Percentiles rank a stretch among this genome's conserved stretches.
These are phyloP conservation scores for Sugiyamaella chiloensis DNA, from an alignment of 805 yeast species.

Conservation along the genomic window DNA sequence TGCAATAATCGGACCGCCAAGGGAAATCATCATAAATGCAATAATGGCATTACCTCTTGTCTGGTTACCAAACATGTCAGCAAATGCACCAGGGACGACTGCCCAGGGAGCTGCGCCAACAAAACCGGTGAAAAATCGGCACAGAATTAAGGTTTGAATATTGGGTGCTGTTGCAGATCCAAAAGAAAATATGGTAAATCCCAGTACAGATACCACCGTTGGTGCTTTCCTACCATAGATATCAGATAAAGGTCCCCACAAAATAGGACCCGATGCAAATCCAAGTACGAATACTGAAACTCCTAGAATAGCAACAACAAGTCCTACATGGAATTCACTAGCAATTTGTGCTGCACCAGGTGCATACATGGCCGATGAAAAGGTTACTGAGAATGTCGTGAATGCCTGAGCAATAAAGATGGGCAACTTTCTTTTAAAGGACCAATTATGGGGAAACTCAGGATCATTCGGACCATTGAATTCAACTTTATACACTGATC, in stretches of 20 bases:
- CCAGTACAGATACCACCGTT: constrained; percentile 49
- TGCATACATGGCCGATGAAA: constrained; percentile 72
- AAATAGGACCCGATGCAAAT: constrained; percentile 79
- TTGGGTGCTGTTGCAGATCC: constrained; percentile 71
- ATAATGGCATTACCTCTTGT: constrained; percentile 69
- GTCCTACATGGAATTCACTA: constrained; percentile 52
- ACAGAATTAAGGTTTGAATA: constrained; percentile 66
- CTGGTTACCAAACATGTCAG: constrained; percentile 64
- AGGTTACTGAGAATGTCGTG: constrained; percentile 50
- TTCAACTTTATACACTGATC: constrained; percentile 53
- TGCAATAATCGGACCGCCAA: constrained; percentile 67
- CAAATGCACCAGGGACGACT: constrained; percentile 76
- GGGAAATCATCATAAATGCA: constrained; percentile 63
- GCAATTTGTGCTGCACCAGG: constrained; percentile 49
- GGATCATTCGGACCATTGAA: constrained; percentile 81
- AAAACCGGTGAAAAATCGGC: constrained; percentile 74
- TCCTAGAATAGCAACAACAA: constrained; percentile 59
- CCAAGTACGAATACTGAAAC: constrained; percentile 75
- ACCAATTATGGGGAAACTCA: constrained; percentile 74
- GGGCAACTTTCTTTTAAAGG: constrained; percentile 38
- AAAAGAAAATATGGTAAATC: constrained; percentile 54
- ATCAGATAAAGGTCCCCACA: constrained; percentile 79
- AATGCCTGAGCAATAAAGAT: constrained; percentile 35
- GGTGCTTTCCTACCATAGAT: constrained; percentile 66
- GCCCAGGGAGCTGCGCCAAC: constrained; percentile 79